These are phyloP conservation scores for Hypoxylon lienhwacheense DNA, from an alignment of 495 filamentous ascomycete species.

Conservation along the genomic window DNA sequence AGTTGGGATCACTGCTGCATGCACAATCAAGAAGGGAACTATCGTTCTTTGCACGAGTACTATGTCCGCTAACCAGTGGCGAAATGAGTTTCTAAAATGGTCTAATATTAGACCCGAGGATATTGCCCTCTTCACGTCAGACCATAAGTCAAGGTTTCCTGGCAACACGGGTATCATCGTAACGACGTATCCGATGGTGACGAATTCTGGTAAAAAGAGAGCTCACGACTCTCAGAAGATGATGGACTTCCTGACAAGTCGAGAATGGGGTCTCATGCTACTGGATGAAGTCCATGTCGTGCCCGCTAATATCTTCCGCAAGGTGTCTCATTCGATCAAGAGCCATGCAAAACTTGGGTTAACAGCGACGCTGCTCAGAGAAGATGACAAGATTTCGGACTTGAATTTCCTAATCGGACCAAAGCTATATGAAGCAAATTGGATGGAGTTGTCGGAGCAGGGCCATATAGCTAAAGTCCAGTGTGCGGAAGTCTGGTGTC, in stretches of 20 bases:
- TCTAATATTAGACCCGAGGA: slow-evolving; percentile 94
- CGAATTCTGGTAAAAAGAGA: slow-evolving; percentile 72
- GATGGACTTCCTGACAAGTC: slow-evolving; percentile 90
- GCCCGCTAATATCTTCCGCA: slow-evolving; percentile 91
- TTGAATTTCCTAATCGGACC: slow-evolving; percentile 97
- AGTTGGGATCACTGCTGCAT: slow-evolving; percentile 94
- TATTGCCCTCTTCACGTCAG: slow-evolving; percentile 92
- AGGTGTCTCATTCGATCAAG: slow-evolving; percentile 86
- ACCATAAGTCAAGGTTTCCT: slow-evolving; percentile 86
- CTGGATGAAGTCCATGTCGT: slow-evolving; percentile 99
- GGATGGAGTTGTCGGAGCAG: slow-evolving; percentile 97
- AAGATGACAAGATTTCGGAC: slow-evolving; percentile 98
- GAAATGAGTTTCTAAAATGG: slow-evolving; percentile 95
- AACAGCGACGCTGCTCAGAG: slow-evolving; percentile 90
- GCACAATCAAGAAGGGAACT: slow-evolving; percentile 94
- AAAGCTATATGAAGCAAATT: slow-evolving; percentile 97
- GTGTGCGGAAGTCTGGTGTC: slow-evolving; percentile 98
- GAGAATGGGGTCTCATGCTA: slow-evolving; percentile 98
- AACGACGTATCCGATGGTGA: slow-evolving; percentile 98
- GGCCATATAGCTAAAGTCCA: slow-evolving; percentile 97
- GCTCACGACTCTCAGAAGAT: slow-evolving; percentile 95
- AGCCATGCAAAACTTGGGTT: slow-evolving; percentile 96
- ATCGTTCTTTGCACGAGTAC: slow-evolving; percentile 95
- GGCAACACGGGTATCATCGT: slow-evolving; percentile 93
- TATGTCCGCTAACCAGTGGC: slow-evolving; percentile 98